Percentiles rank a stretch among this genome's conserved stretches.
Conservation (phyloP, 352 stramenopile species). For the Globisporangium camurandrum region DNA sequence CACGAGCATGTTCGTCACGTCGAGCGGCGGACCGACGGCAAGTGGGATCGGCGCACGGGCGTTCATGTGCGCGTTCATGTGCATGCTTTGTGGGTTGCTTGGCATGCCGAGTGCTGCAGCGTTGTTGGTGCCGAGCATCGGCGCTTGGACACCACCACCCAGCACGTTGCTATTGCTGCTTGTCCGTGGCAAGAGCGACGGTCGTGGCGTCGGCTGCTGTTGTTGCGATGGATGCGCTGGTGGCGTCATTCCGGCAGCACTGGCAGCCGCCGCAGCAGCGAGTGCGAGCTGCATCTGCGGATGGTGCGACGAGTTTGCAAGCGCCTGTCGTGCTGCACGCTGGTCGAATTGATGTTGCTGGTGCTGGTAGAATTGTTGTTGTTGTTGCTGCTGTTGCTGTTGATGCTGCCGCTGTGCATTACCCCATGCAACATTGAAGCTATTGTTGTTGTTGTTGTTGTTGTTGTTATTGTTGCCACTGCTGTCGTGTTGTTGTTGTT, state of each 20-base stretch:
- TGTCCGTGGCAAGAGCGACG: conserved; percentile 8
- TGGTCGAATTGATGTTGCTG: conserved; percentile 17
- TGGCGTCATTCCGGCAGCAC: too few relatives aligned
- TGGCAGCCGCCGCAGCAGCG: too few relatives aligned
- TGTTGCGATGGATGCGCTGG: neutral
- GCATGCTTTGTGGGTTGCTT: neutral
- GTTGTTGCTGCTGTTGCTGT: conserved; percentile 14
- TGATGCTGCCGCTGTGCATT: conserved; percentile 10
- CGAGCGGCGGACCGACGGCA: conserved; percentile 1
- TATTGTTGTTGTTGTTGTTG: conserved; percentile 13
- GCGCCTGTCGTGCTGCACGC: conserved; percentile 3
- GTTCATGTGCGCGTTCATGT: neutral
- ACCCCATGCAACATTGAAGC: conserved; percentile 9
- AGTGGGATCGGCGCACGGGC: conserved; percentile 1
- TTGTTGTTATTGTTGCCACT: too few relatives aligned
- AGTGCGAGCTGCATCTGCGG: conserved; percentile 14
- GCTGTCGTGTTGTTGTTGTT: too few relatives aligned
- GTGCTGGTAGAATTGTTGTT: conserved; percentile 11
- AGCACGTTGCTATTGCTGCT: conserved; percentile 6
- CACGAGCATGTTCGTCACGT: conserved; percentile 8
- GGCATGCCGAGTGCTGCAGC: too few relatives aligned
- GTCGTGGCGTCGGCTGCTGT: conserved; percentile 10
- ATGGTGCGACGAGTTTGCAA: conserved; percentile 10
- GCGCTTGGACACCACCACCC: too few relatives aligned
- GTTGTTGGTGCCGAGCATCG: conserved; percentile 7